Evolutionary conservation across 495 filamentous ascomycete genomes (phyloP), one percentile per base, ranked within the genome.

Genomic region (Annulohypoxylon bovei): DNA sequence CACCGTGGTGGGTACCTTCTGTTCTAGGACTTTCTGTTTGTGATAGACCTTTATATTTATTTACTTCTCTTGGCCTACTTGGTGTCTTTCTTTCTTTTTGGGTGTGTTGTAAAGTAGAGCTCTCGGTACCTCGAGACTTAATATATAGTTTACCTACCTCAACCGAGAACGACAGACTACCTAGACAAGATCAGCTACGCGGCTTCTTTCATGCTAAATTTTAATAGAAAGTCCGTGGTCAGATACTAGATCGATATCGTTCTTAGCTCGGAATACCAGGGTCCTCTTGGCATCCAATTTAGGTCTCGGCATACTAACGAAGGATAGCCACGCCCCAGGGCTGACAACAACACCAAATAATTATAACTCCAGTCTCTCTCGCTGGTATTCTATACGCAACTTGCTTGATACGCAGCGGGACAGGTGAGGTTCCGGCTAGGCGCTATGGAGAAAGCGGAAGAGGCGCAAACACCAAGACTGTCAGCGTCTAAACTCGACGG

Each of bases 401-500:
- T 25, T 16, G 23, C 8, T 18, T 5, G 28, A 50, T 50, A 27
- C 23, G 22, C 22, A 28, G 22, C 28, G 18, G 27, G 23, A 4
- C 14, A 20, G 28, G 49, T 16, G 27, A 33, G 14, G 6, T 33
- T 12, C 28, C 7, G 9, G 30, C 20, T 11, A 56, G 25, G 32
- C 40, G 39, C 9, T 52, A 67, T 64, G 53, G 63, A 67, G 30
- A 46, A 67, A 23, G 11, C 16, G 20, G 25, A 20, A 7, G 55
- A 64, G 12, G 35, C 50, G 46, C 32, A 64, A 67, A 20, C 37
- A 20, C 35, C 56, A 14, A 53, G 46, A 23, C 4, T 28, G 9
- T 28, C 62, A 35, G 40, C 8, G 5, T 30, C 57, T 12, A 52
- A 42, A 8, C 23, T 14, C 25, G 62, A 71, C 12, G 62, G 25